Evolutionary conservation across 2,329 filamentous ascomycete species (phyloP).

Genomic region (Neophaeococcomyces mojaviensis): DNA sequence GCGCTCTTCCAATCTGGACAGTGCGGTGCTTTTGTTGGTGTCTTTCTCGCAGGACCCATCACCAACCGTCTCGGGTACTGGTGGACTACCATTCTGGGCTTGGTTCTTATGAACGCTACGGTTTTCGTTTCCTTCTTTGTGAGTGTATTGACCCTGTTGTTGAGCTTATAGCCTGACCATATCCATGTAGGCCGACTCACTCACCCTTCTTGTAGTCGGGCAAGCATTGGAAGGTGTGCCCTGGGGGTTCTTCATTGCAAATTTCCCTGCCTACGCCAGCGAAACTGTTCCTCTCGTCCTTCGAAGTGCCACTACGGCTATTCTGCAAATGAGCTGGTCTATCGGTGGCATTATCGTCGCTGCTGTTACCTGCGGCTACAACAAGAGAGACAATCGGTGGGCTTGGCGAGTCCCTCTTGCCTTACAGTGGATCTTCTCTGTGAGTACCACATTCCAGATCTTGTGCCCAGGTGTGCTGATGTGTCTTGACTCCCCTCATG

Average conservation of each 20-base stretch:
- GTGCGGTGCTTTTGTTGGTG: conserved; percentile 53
- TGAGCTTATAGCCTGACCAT: conserved; percentile 8
- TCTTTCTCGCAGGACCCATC: conserved; percentile 53
- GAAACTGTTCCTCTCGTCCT: conserved; percentile 16
- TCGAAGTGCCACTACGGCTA: conserved; percentile 12
- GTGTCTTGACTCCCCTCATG: conserved; percentile 41
- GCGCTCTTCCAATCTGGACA: conserved; percentile 50
- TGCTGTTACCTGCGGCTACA: conserved; percentile 21
- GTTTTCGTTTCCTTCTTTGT: conserved; percentile 56
- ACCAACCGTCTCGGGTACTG: conserved; percentile 54
- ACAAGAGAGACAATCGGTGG: conserved; percentile 16
- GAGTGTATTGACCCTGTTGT: conserved; percentile 15
- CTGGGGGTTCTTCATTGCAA: conserved; percentile 16
- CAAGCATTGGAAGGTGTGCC: conserved; percentile 38
- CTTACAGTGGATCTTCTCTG: conserved; percentile 36
- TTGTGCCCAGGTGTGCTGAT: background rate
- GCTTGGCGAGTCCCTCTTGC: conserved; percentile 25
- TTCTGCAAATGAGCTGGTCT: conserved; percentile 12
- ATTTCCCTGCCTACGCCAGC: conserved; percentile 14
- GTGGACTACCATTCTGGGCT: conserved; percentile 48
- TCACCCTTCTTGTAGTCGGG: conserved; percentile 40
- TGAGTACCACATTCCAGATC: background rate
- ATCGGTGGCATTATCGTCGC: conserved; percentile 27
- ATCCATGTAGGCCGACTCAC: conserved; percentile 20
- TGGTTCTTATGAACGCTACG: conserved; percentile 51